Base-by-base conservation (phyloP, 1,284 basidiomycete species). In the Trichosporon faecale region DNA sequence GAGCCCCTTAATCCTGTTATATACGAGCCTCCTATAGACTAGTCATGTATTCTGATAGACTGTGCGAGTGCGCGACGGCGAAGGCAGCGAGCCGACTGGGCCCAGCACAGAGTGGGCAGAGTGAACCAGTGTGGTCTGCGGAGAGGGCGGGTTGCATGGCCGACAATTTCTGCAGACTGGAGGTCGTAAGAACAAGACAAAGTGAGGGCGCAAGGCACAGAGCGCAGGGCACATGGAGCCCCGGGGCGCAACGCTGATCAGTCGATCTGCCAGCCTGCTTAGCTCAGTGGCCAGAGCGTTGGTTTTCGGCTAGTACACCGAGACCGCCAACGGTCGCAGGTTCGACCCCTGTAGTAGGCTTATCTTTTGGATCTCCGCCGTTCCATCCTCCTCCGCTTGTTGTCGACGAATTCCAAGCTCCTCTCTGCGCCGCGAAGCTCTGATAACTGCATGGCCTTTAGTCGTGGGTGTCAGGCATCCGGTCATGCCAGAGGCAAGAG, bases 291-390 rank as follows among this genome's bases (percentile, higher is more conserved):
- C 49, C 49, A 52, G 49, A 52, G 49, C 49, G 49, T 52, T 52
- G 49, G 49, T 52, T 52, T 52, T 52, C 49, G 49, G 49, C 23
- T 52, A 2, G 21, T 11, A 52, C 25, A 25, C 49, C 49, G 49
- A 21, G 49, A 52, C 49, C 49, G 49, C 49, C 49, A 52, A 52
- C 49, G 49, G 49, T 52, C 49, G 23, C 49, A 52, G 49, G 49
- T 52, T 52, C 49, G 49, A 52, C 49, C 49, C 49, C 49, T 52
- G 49, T 52, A 52, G 49, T 52, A 52, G 49, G 49, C 49, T 52
- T 52, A 21, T 12, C 49, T 52, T 52, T 52, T 52, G 40, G 40
- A 33, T 44, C 40, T 18, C 18, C 40, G 3, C 6, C 4, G 11
- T 14, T 44, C n/a, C 6, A 14, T n/a, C 40, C 18, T 3, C 18